Conservation (phyloP, 495 filamentous ascomycete genomes). For the Lepidopterella palustris region DNA sequence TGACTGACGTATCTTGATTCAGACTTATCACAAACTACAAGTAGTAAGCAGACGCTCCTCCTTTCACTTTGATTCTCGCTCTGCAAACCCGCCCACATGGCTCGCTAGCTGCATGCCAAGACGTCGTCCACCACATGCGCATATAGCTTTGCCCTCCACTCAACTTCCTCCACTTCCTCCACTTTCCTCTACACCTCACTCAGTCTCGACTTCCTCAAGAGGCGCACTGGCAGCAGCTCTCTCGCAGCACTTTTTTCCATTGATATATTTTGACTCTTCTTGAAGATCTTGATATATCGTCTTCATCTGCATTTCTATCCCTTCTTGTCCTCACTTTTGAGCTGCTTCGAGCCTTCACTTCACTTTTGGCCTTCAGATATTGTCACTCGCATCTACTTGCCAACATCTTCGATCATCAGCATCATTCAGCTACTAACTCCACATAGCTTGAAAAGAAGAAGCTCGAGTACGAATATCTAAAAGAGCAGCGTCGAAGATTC, state of each 20-base stretch:
- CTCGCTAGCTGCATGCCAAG: neutral
- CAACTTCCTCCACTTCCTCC: neutral
- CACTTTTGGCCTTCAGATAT: neutral
- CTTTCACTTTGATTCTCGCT: slow-evolving; percentile 6
- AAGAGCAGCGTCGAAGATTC: slow-evolving; percentile 76
- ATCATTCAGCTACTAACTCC: slow-evolving; percentile 13
- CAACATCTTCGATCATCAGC: neutral
- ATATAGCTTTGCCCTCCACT: neutral
- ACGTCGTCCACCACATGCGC: neutral
- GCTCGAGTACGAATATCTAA: slow-evolving; percentile 74
- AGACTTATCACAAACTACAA: slow-evolving; percentile 55
- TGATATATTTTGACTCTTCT: neutral
- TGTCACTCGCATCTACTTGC: neutral
- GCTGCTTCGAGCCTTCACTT: neutral
- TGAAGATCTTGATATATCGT: neutral
- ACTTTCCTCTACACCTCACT: neutral
- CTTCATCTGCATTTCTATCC: neutral
- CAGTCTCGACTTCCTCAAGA: too few species aligned
- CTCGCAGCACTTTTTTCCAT: too few species aligned
- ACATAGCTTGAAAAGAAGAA: slow-evolving; percentile 85
- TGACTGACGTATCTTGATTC: slow-evolving; percentile 14
- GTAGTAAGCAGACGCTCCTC: slow-evolving; percentile 42
- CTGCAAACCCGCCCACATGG: neutral
- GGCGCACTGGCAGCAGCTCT: too few species aligned
- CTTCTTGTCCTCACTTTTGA: neutral